Conservation (phyloP, 1,284 basidiomycete genomes). For the Trametes versicolor region DNA sequence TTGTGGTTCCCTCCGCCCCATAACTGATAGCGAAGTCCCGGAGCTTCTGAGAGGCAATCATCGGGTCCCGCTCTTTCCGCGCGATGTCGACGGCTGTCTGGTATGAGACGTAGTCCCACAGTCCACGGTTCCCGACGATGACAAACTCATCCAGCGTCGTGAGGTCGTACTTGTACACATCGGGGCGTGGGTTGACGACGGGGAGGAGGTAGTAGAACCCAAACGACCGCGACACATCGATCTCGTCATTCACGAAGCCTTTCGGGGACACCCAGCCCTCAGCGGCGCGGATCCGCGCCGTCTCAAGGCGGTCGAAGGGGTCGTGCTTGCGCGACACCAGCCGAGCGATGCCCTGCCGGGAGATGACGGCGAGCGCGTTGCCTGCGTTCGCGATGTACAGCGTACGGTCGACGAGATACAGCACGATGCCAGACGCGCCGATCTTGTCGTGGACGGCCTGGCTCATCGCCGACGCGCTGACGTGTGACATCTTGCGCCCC, state of each 20-base stretch:
- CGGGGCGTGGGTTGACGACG: constrained; percentile 90
- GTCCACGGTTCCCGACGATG: constrained; percentile 91
- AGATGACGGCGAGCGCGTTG: constrained; percentile 90
- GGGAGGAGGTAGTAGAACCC: constrained; percentile 95
- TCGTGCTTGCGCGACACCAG: constrained; percentile 88
- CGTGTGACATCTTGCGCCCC: constrained; percentile 76
- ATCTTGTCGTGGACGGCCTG: constrained; percentile 57
- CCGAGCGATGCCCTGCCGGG: constrained; percentile 82
- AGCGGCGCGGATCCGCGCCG: constrained; percentile 86
- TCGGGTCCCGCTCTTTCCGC: constrained; percentile 88
- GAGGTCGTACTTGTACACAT: constrained; percentile 77
- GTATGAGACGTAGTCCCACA: constrained; percentile 96
- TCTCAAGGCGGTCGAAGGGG: constrained; percentile 90
- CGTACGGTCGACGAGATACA: constrained; percentile 86
- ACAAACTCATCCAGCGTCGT: constrained; percentile 95
- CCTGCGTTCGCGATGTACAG: constrained; percentile 94
- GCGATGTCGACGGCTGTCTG: constrained; percentile 99
- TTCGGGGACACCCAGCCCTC: constrained; percentile 98
- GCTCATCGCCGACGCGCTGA: constrained; percentile 57
- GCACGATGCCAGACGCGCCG: constrained; percentile 90
- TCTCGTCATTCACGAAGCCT: constrained; percentile 92
- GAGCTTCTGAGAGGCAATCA: constrained; percentile 97
- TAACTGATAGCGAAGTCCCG: constrained; percentile 98
- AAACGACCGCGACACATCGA: constrained; percentile 92
- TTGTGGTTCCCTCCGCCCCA: constrained; percentile 92